Evolutionary conservation across 306 rosid species (phyloP), one percentile per base, ranked within the genome.

Genomic region (Cucumis sativus): DNA sequence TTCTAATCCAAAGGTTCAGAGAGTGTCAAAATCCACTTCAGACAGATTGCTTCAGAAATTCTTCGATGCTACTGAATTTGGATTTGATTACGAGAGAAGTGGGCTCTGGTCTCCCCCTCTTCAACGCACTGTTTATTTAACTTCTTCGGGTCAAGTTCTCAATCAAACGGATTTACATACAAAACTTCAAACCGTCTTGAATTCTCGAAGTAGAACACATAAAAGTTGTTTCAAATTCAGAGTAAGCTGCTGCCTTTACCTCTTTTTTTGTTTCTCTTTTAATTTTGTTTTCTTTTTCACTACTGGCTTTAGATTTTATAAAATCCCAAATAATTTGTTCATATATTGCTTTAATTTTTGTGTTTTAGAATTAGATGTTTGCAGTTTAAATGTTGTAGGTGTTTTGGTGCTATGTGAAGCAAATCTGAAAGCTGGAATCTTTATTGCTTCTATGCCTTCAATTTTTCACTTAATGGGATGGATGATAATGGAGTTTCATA

Each of bases 51-150:
- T 77, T 8, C 62, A 47, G 49, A 77, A 77, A 9, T 77, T 63
- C 61, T 77, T 63, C 30, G 80, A 62, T 23, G 80, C 63, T 7
- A 9, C 80, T 3, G 74, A 77, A 49, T 63, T 43, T 30, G 80
- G 62, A 25, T 77, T 77, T 5, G 80, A 77, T 57, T 75, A 75
- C 60, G 62, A 77, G 11, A 25, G 1, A 63, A 77, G 80, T n/a
- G 80, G 61, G 1, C 61, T 77, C 6, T 77, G 80, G 80, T 77
- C 80, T 77, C 80, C 80, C 58, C 80, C 80, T 77, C 45, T 77
- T 17, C 72, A 64, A 77, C 72, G 80, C 60, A 63, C 4, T 37
- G 80, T 63, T 10, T 77, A 60, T 25, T 33, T 77, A 35, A 77
- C 30, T 47, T 47, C 80, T 28, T 77, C 80, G 6, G 80, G 80